Percentiles rank a stretch among this genome's conserved stretches.
Evolutionary conservation across 345 rosid genomes (phyloP).

Genomic region (Syzygium aqueum): DNA sequence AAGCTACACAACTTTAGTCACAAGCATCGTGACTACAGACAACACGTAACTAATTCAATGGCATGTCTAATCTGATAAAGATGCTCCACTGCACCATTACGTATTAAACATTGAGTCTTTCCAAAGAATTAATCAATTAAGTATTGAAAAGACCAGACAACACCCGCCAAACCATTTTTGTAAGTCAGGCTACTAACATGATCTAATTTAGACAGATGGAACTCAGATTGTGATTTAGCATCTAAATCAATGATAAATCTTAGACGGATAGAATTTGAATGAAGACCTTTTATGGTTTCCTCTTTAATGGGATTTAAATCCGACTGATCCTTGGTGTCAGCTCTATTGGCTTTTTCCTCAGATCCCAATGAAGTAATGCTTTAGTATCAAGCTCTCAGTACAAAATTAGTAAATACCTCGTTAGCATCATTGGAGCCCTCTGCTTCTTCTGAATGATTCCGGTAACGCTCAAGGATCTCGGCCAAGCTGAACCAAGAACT

Average conservation of each 20-base stretch:
- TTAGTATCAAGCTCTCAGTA: background rate
- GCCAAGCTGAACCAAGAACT: slow-evolving; percentile 18
- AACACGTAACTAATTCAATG: background rate
- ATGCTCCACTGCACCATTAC: background rate
- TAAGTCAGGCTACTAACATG: background rate
- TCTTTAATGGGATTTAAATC: background rate
- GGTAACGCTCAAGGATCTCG: slow-evolving; percentile 18
- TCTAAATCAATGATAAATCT: background rate
- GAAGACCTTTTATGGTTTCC: background rate
- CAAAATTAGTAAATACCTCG: background rate
- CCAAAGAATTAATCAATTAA: background rate
- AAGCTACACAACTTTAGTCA: background rate
- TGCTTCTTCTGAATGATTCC: slow-evolving; percentile 10
- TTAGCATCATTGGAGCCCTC: slow-evolving; percentile 1
- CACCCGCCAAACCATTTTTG: background rate
- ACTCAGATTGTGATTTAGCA: background rate
- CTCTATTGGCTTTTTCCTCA: background rate
- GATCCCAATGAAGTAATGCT: background rate
- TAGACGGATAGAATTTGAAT: background rate
- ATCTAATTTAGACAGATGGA: background rate
- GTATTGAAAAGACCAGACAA: background rate
- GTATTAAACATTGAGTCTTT: background rate
- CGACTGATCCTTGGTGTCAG: background rate
- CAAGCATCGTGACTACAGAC: background rate
- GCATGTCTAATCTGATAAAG: background rate